These are phyloP conservation scores for Talaromyces sp. DNA, from an alignment of 2,329 filamentous ascomycete genomes.

Conservation along the genomic window DNA sequence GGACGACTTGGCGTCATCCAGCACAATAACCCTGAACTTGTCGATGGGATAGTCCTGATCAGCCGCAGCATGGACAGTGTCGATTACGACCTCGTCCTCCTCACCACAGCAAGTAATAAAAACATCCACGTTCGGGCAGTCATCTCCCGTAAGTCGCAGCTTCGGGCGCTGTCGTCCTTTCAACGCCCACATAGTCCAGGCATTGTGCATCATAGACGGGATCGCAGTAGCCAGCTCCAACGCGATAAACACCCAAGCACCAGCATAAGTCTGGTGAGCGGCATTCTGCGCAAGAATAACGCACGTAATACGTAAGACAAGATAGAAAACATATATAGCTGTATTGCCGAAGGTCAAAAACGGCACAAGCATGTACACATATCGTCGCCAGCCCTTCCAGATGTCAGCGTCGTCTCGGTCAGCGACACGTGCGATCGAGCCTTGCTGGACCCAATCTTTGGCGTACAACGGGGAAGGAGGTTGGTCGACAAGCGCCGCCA, in stretches of 20 bases:
- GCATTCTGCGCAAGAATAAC: constrained; percentile 51
- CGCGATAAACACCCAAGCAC: constrained; percentile 58
- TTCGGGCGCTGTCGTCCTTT: constrained; percentile 55
- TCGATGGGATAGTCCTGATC: constrained; percentile 42
- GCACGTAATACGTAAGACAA: constrained; percentile 52
- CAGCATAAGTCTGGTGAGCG: constrained; percentile 41
- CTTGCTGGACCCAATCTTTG: constrained; percentile 38
- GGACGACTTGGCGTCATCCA: constrained; percentile 39
- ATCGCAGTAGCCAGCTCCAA: constrained; percentile 54
- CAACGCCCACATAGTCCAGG: constrained; percentile 57
- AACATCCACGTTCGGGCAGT: constrained; percentile 42
- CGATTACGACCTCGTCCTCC: constrained; percentile 40
- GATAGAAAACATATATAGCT: constrained; percentile 45
- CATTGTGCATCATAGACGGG: constrained; percentile 56
- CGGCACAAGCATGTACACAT: constrained; percentile 33
- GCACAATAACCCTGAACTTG: constrained; percentile 36
- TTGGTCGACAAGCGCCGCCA: constrained; percentile 33
- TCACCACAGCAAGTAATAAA: constrained; percentile 46
- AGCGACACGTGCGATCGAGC: constrained; percentile 35
- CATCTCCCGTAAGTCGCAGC: constrained; percentile 36
- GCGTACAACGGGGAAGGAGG: constrained; percentile 29
- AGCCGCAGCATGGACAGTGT: constrained; percentile 39
- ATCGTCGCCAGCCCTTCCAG: constrained; percentile 38
- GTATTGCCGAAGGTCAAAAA: constrained; percentile 36
- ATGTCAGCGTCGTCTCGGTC: constrained; percentile 38